These are phyloP conservation scores for Datisca glomerata DNA, from an alignment of 306 rosid species.

Conservation along the genomic window DNA sequence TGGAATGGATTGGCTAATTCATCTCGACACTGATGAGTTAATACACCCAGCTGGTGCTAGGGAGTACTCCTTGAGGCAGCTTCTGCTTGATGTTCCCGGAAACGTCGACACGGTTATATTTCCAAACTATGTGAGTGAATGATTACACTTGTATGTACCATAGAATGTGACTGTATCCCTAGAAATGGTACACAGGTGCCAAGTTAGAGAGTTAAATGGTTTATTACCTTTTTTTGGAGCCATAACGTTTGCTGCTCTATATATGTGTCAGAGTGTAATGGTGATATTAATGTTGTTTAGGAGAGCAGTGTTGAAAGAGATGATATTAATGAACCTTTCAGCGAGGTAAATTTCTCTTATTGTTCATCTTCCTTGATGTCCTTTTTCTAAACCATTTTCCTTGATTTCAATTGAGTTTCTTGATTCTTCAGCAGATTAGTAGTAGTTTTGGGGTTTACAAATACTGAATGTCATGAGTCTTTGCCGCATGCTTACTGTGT, in stretches of 20 bases:
- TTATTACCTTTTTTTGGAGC: slow-evolving; percentile 4
- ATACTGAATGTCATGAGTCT: no score
- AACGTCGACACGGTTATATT: slow-evolving; percentile 95
- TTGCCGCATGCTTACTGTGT: no score
- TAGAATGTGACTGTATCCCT: no score
- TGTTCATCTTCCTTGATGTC: slow-evolving; percentile 4
- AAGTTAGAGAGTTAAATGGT: no score
- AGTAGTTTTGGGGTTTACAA: no score
- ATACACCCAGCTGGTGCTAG: slow-evolving; percentile 86
- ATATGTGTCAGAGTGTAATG: slow-evolving; percentile 10
- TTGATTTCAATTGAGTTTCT: no score
- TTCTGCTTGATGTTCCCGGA: slow-evolving; percentile 82
- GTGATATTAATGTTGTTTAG: slow-evolving; percentile 24
- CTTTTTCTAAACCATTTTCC: no score
- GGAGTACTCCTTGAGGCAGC: slow-evolving; percentile 82
- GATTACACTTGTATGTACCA: slow-evolving; percentile 8
- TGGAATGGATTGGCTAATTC: slow-evolving; percentile 97
- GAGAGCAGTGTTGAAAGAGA: slow-evolving; percentile 94
- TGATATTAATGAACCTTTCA: slow-evolving; percentile 89
- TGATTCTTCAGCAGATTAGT: no score
- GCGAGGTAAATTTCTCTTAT: slow-evolving; percentile 47
- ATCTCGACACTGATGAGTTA: slow-evolving; percentile 92
- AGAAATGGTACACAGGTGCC: no score
- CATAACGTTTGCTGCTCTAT: slow-evolving; percentile 9
- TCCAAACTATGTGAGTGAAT: slow-evolving; percentile 78